Evolutionary conservation across 2,329 filamentous ascomycete species (phyloP).

Genomic region (Rutstroemia sp.): DNA sequence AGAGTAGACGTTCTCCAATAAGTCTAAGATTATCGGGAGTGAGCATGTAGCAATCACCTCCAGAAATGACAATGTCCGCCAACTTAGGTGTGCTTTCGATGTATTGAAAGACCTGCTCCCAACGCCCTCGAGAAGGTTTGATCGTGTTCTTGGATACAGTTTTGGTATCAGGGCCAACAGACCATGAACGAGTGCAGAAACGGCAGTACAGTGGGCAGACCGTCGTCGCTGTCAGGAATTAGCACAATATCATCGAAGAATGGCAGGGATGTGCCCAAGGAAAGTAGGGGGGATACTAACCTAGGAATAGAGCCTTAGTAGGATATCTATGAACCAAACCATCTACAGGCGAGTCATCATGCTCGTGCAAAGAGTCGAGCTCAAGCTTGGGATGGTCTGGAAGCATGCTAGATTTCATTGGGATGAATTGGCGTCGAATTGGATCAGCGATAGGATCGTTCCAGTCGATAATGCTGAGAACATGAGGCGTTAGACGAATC

Average conservation of each 20-base stretch:
- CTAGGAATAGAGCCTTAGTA: conserved; percentile 54
- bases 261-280: neutral
- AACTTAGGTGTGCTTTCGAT: conserved; percentile 43
- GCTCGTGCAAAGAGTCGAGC: conserved; percentile 53
- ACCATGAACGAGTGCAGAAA: conserved; percentile 55
- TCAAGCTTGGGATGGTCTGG: conserved; percentile 47
- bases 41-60: conserved; percentile 54
- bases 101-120: conserved; percentile 50
- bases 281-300: conserved; percentile 31
- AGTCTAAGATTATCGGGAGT: conserved; percentile 41
- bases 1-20: conserved; percentile 49
- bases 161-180: conserved; percentile 47
- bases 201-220: conserved; percentile 57
- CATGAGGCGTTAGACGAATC: conserved; percentile 51
- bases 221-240: conserved; percentile 39
- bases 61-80: conserved; percentile 54
- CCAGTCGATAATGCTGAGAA: conserved; percentile 54
- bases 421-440: conserved; percentile 53
- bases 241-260: conserved; percentile 11
- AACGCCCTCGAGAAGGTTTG: conserved; percentile 36
- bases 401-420: conserved; percentile 43
- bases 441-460: conserved; percentile 49
- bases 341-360: conserved; percentile 45
- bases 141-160: conserved; percentile 39
- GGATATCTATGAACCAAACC: conserved; percentile 57